Evolutionary conservation across 2,329 filamentous ascomycete genomes (phyloP).

Genomic region (Talaromyces rugulosus): DNA sequence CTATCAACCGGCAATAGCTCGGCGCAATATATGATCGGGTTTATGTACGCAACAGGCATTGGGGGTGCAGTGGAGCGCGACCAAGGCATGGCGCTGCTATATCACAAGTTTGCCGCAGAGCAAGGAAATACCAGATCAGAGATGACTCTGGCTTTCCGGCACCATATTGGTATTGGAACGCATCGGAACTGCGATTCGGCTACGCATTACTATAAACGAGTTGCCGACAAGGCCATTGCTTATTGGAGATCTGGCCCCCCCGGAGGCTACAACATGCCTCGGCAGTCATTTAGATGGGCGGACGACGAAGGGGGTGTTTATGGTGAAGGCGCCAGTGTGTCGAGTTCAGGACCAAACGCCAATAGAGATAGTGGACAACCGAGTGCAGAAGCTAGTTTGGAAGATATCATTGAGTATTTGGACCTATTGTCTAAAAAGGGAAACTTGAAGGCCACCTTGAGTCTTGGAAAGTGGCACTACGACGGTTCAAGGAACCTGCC

Average conservation of each 20-base stretch:
- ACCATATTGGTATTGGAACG: constrained; percentile 80
- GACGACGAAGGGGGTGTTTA: constrained; percentile 92
- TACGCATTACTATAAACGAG: constrained; percentile 82
- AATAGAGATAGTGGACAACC: constrained; percentile 68
- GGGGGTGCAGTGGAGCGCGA: constrained; percentile 75
- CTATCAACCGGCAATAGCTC: constrained; percentile 77
- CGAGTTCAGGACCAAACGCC: constrained; percentile 80
- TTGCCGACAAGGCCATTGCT: constrained; percentile 85
- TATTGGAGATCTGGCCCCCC: constrained; percentile 89
- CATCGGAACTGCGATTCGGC: constrained; percentile 81
- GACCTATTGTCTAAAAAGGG: constrained; percentile 88
- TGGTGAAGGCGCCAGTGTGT: constrained; percentile 87
- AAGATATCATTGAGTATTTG: constrained; percentile 91
- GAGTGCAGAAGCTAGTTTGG: constrained; percentile 78
- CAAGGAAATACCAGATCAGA: constrained; percentile 78
- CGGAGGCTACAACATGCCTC: constrained; percentile 72
- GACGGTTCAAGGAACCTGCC: constrained; percentile 75
- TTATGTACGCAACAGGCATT: constrained; percentile 93
- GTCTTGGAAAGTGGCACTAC: constrained; percentile 80
- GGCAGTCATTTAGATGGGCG: constrained; percentile 77
- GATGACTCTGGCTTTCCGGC: constrained; percentile 87
- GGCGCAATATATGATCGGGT: constrained; percentile 90
- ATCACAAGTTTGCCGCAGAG: constrained; percentile 89
- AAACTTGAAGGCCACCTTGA: constrained; percentile 81
- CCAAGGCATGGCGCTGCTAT: constrained; percentile 86